Evolutionary conservation across 2,329 filamentous ascomycete genomes (phyloP), one percentile per base, ranked within the genome.

Genomic region (Escovopsis sp.): DNA sequence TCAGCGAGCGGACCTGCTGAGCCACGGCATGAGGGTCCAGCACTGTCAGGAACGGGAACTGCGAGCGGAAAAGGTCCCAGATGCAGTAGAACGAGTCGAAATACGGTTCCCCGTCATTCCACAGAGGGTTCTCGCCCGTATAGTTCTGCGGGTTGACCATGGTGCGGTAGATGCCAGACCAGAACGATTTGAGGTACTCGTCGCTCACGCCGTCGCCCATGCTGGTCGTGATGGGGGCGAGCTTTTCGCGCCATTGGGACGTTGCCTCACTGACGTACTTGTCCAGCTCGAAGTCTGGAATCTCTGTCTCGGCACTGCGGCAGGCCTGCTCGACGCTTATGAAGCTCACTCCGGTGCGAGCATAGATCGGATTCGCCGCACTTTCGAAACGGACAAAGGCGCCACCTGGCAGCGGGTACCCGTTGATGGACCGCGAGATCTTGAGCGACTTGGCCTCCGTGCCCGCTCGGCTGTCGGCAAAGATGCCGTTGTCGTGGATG

Each of bases 21-120:
- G 77, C 71, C 41, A 84, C 73, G 1, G 75, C 71, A 0, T 60
- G 47, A 0, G 82, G 80, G 49, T 86, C 82, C 1, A 82, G 46
- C 19, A 87, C 64, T 0, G 78, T 82, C 28, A 87, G 62, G 18
- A 86, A 70, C 0, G 81, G 80, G 39, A 85, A 72, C 45, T 82
- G 79, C 33, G 73, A 78, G 19, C 81, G 67, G 48, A 81, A 85
- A 0, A 72, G 74, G 51, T 85, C 81, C 81, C 81, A 85, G 4
- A 85, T 77, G 49, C 80, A 85, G 57, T 86, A 87, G 51, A 80
- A 84, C 1, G 77, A 82, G 56, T 85, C 81, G 53, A 80, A 85
- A 52, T 85, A 85, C 0, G 80, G 80, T 55, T 83, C 79, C 2
- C 64, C 64, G 36, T 72, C 78, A 2, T 70, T 11, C 78, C 80